Base-by-base conservation (phyloP, 208 protist genomes). In the Histomonas meleagridis region DNA sequence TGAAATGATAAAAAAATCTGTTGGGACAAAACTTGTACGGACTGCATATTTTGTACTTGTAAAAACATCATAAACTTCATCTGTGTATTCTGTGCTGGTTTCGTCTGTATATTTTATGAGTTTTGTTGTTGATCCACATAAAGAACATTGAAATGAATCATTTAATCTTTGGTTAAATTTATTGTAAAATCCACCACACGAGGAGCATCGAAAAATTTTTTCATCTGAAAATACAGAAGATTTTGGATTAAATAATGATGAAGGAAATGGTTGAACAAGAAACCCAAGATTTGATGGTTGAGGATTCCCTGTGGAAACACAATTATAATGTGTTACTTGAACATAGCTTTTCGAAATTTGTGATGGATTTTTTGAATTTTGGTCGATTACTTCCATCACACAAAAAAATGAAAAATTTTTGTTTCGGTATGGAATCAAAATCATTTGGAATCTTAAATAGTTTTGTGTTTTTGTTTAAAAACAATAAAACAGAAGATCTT, bases 1-100 rank as follows among this genome's bases (percentile, higher is more conserved):
- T 32, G 76, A 86, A 55, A 86, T 86, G 55, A 86, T 55, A 16
- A 18, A 32, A 55, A 55, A 55, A 55, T 86, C 76, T 57, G 76
- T 86, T 16, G 76, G 40, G 7, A 55, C 38, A 35, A 86, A 49
- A 38, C 26, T 23, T 28, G 14, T 5, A 18, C 76, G 43, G 9
- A 43, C 28, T 14, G 55, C 18, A 38, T 86, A 86, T 0, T 55
- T 86, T 16, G n/a, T 51, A 5, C 55, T 18, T 38, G 55, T 1
- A 16, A 51, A 32, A n/a, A 18, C 43, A 38, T 86, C 76, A 28
- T 86, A 86, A 26, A 86, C 76, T 55, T 86, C 76, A 55, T 86
- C 16, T 0, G n/a, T 26, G n/a, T 26, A 65, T 86, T 86, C 76
- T 16, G 46, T 46, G 9, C 16, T 86, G 10, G 10, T 23, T n/a